Base-by-base conservation (phyloP, 2,329 filamentous ascomycete species). In the Alternaria sp. region DNA sequence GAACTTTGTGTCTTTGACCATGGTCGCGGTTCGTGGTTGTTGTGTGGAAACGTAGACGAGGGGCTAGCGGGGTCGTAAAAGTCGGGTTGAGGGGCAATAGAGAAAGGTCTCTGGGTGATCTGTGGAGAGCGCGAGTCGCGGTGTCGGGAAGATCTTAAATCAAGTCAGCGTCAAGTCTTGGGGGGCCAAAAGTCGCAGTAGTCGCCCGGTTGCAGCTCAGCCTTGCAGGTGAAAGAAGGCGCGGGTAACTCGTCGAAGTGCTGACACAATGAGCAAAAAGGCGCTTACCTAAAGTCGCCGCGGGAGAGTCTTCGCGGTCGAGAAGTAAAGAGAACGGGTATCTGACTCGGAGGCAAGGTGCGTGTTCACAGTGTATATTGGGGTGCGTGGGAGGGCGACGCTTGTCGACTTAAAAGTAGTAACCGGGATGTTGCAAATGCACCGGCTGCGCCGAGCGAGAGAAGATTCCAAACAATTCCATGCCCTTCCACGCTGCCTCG, bases 1-100 rank as follows among this genome's bases (percentile, higher is more conserved):
- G 79, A 88, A 87, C 80, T 92, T 92, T 40, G 89, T 91, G 75
- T 93, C 91, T 79, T 91, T 92, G 70, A 90, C 91, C 91, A 93
- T 94, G 59, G 76, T 90, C 71, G 72, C 70, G 74, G 68, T 62
- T 67, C 61, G 47, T 51, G 46, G 46, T 51, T 52, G 66, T 56
- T 23, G 21, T 23, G 40, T 62, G 54, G 58, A 21, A 10, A 11
- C 32, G 59, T 66, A 54, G 61, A 57, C 52, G 68, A 69, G 65
- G 68, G 67, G 66, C 61, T 73, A 69, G 71, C 50, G 73, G 74
- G 70, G 74, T 71, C 61, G 72, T 61, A 66, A 64, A 69, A 64
- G 67, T 70, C 56, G 69, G 59, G 56, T 65, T 50, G 66, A 64
- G 66, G 66, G 57, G 36, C 54, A 54, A 44, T 54, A 21, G 50